phyloP scores from a whole-genome alignment of 2,329 filamentous ascomycete species.

The Hansfordia pulvinata region DNA sequence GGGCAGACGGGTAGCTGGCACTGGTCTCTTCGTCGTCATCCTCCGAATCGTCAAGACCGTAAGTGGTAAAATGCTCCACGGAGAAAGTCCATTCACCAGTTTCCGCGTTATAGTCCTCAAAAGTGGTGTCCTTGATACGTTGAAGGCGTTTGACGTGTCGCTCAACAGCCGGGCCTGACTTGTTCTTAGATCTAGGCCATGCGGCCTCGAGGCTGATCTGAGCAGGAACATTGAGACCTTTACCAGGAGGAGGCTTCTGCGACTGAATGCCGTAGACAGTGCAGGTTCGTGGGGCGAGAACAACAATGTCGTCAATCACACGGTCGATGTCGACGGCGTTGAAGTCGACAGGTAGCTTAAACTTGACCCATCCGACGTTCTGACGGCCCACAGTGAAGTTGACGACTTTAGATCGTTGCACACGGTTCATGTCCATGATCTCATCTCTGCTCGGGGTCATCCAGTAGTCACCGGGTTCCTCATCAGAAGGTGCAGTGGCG shows the following conservation, averaged over 20 bases:
- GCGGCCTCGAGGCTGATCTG: slow-evolving; percentile 83
- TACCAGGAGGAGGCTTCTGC: slow-evolving; percentile 72
- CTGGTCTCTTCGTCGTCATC: slow-evolving; percentile 59
- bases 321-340: slow-evolving; percentile 66
- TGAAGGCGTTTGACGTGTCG: slow-evolving; percentile 77
- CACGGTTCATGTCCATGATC: slow-evolving; percentile 64
- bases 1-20: slow-evolving; percentile 21
- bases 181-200: slow-evolving; percentile 62
- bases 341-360: slow-evolving; percentile 72
- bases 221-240: slow-evolving; percentile 84
- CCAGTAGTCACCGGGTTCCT: slow-evolving; percentile 68
- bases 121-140: slow-evolving; percentile 67
- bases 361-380: slow-evolving; percentile 69
- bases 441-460: slow-evolving; percentile 66
- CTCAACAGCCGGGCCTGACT: slow-evolving; percentile 50
- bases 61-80: slow-evolving; percentile 95
- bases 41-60: slow-evolving; percentile 69
- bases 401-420: slow-evolving; percentile 61
- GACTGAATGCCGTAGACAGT: slow-evolving; percentile 73
- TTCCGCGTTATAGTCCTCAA: slow-evolving; percentile 64
- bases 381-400: slow-evolving; percentile 73
- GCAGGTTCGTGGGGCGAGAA: slow-evolving; percentile 62
- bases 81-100: slow-evolving; percentile 83
- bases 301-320: slow-evolving; percentile 65
- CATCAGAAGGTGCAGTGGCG: slow-evolving; percentile 19